Evolutionary conservation across 805 yeast genomes (phyloP), one percentile per base, ranked within the genome.

Genomic region (Cyberlindnera suaveolens): DNA sequence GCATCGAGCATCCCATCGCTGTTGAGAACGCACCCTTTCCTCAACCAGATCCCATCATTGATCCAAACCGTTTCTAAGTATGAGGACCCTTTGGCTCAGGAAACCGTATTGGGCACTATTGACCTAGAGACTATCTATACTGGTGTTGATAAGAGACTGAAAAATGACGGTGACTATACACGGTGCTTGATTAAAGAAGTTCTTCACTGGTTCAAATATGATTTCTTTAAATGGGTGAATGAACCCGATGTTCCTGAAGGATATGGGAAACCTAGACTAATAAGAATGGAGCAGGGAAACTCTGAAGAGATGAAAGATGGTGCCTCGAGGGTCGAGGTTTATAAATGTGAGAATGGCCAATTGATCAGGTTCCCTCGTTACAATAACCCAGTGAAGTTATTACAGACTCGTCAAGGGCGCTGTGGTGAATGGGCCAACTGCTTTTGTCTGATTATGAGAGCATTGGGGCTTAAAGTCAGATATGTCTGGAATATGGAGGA

Each of bases 381-480:
- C 56, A 82, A 85, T 57, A 75, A 79, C 48, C 84, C 91, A 0
- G 64, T 64, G 1, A 76, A 73, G 46, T 64, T 91, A 19, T 62
- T 91, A 14, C 66, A 75, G 26, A 74, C 82, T 0, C 66, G 87
- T 35, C 58, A 59, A 30, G 98, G 98, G 0, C 70, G 98, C 38
- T 91, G 98, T 63, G 98, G 98, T 1, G 98, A 91, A 61, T 91
- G 96, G 95, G 91, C 90, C 43, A 85, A 85, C 52, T 78, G 91
- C 49, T 89, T 90, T 58, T 72, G 85, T 36, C 66, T 87, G 31
- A 64, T 89, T 2, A 64, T 90, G 42, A 70, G 80, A 23, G 78
- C 96, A 0, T 65, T 90, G 35, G 85, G 82, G 1, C 56, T 79
- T 5, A 68, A 78, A 23, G 76, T 77, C 1, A 65, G 98, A 40